Evolutionary conservation across 2,329 filamentous ascomycete genomes (phyloP), one percentile per base, ranked within the genome.

Genomic region (Fusarium brevicatenulatum): DNA sequence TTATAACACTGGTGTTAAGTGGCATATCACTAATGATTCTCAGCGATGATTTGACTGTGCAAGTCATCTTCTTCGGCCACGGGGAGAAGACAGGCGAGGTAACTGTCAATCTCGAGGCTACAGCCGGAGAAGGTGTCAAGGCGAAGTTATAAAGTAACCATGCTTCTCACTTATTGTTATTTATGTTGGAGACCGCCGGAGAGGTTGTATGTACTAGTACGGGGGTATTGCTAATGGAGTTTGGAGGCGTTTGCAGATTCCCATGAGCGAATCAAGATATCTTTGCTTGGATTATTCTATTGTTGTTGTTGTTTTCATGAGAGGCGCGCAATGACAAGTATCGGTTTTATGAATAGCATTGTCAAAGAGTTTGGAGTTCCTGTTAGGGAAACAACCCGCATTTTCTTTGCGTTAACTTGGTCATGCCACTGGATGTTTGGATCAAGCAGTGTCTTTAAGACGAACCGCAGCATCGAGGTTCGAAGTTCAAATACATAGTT

Each of bases 1-100:
- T 74, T 37, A 23, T 12, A 11, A 32, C 23, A 25, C 18, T 39
- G 4, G 11, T 42, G 11, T 21, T 10, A 25, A 34, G 34, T 23
- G 21, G 3, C 16, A n/a, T 25, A 13, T 32, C 42, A 49, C 71
- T 63, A 60, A 70, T 32, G 78, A 77, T 53, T 77, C 42, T 10
- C 47, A 95, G 94, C 75, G 96, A 99, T 80, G 96, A 99, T 80
- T 85, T 99, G 71, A 99, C 96, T 0, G 95, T 99, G 21, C 94
- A 99, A 82, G 96, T 99, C 69, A 97, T 99, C 79, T 99, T 99
- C 88, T 99, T 99, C 78, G 96, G 96, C 68, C 90, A 97, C 76
- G 90, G 92, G 40, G 86, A 91, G 59, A 91, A 91, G 80, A 92
- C 88, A 36, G 95, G 95, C 40, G 91, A 92, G 71, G 92, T 98